A percentile compares a stretch with the other conserved stretches of the same genome.
Evolutionary conservation across 192 early-diverging fungal genomes (phyloP).

Genomic region (Coemansia sp.): DNA sequence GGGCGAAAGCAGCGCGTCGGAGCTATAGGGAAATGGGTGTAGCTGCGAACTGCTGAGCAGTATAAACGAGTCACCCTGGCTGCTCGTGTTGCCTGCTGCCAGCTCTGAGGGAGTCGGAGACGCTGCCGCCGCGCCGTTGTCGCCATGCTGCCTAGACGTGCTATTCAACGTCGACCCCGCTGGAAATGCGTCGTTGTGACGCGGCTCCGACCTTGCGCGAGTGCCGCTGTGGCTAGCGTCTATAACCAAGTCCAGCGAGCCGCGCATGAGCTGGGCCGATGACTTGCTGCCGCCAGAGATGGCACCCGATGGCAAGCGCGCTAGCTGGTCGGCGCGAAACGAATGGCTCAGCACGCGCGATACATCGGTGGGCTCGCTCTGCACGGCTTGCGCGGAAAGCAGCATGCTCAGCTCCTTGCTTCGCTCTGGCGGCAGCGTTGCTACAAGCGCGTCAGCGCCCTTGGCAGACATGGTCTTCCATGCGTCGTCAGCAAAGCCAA

Average conservation of each 20-base stretch:
- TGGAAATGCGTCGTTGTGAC: background rate
- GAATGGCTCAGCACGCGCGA: slow-evolving; percentile 37
- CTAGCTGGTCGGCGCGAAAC: slow-evolving; percentile 35
- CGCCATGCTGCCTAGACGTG: background rate
- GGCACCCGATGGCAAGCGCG: slow-evolving; percentile 9
- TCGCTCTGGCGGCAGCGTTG: slow-evolving; percentile 29
- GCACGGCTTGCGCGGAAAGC: background rate
- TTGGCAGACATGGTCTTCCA: slow-evolving; percentile 17
- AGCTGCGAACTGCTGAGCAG: slow-evolving; percentile 49
- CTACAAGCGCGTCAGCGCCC: slow-evolving; percentile 22
- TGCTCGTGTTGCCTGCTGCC: slow-evolving; percentile 11
- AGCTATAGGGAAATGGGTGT: slow-evolving; percentile 7
- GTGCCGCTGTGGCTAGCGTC: slow-evolving; percentile 1
- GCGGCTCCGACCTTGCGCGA: background rate
- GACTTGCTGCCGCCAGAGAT: background rate
- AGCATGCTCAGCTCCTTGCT: slow-evolving; percentile 16
- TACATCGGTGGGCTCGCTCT: slow-evolving; percentile 6
- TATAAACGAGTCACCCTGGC: slow-evolving; percentile 52
- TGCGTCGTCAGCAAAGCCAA: slow-evolving; percentile 18
- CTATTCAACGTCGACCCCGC: background rate
- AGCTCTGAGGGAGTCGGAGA: background rate
- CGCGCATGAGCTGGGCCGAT: slow-evolving; percentile 20
- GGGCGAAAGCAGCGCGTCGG: slow-evolving; percentile 2
- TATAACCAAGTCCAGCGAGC: slow-evolving; percentile 35
- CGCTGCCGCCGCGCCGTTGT: background rate